A percentile compares a stretch with the other conserved stretches of the same genome.
These are phyloP conservation scores for Peribolospora kevripleyi DNA, from an alignment of 768 basidiomycete species.

Conservation along the genomic window DNA sequence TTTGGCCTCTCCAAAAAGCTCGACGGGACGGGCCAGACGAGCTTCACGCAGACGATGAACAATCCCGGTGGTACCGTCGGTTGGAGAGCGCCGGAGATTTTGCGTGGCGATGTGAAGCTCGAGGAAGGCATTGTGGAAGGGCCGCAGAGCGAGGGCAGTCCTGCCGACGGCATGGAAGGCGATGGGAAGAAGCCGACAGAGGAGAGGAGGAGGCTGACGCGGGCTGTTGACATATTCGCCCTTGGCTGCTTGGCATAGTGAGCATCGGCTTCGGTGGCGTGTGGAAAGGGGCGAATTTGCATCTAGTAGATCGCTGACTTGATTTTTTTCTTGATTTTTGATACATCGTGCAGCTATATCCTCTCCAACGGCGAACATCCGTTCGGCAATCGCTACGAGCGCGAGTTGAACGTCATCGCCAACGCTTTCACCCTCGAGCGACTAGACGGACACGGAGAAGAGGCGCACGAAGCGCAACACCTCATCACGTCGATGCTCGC, in stretches of 20 bases:
- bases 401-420: slow-evolving; percentile 82
- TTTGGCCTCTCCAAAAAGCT: slow-evolving; percentile 92
- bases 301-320: too few species aligned
- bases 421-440: slow-evolving; percentile 44
- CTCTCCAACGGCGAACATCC: slow-evolving; percentile 78
- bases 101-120: slow-evolving; percentile 77
- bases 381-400: slow-evolving; percentile 73
- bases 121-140: slow-evolving; percentile 40
- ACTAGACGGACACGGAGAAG: slow-evolving; percentile 64
- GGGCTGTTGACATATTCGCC: slow-evolving; percentile 89
- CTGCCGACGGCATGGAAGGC: slow-evolving; percentile 24
- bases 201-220: slow-evolving; percentile 44
- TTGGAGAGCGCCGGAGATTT: slow-evolving; percentile 91
- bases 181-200: slow-evolving; percentile 28
- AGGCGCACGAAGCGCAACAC: slow-evolving; percentile 70
- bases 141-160: slow-evolving; percentile 33
- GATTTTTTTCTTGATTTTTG: not conserved
- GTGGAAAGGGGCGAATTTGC: not conserved
- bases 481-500: slow-evolving; percentile 57
- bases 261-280: slow-evolving; percentile 22
- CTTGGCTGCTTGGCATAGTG: slow-evolving; percentile 73
- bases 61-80: slow-evolving; percentile 84
- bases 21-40: slow-evolving; percentile 71
- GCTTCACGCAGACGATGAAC: slow-evolving; percentile 63
- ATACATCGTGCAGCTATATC: slow-evolving; percentile 19